These are phyloP conservation scores for Miscanthus sacchariflorus DNA, from an alignment of 202 grass and related monocot species.

Conservation along the genomic window DNA sequence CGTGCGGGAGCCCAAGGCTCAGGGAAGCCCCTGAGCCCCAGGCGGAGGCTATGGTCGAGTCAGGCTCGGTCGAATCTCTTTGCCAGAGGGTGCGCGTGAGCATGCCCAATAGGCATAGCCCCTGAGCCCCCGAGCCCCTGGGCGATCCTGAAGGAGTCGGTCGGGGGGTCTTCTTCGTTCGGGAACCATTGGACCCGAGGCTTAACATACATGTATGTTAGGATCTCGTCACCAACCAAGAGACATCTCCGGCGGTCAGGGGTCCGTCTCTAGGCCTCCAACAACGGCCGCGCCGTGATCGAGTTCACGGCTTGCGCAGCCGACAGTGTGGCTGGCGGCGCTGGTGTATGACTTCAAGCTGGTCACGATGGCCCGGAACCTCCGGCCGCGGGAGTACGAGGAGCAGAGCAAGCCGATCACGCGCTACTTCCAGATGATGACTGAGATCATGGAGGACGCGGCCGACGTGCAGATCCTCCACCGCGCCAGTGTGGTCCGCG, in stretches of 20 bases:
- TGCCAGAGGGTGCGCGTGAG: too few species aligned
- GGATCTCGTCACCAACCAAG: too few species aligned
- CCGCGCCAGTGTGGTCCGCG: slow-evolving; percentile 37
- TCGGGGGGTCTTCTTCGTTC: too few species aligned
- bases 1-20: too few species aligned
- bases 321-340: slow-evolving; percentile 38
- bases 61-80: too few species aligned
- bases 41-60: too few species aligned
- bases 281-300: slow-evolving; percentile 1
- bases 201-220: too few species aligned
- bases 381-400: slow-evolving; percentile 50
- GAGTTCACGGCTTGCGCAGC: neutral
- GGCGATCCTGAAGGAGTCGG: too few species aligned
- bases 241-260: slow-evolving; percentile 43
- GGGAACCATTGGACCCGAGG: too few species aligned
- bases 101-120: too few species aligned
- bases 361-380: slow-evolving; percentile 59
- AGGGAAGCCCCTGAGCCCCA: too few species aligned
- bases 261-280: slow-evolving; percentile 13
- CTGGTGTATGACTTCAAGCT: slow-evolving; percentile 67
- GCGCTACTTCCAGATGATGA: slow-evolving; percentile 65
- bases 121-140: too few species aligned
- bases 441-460: slow-evolving; percentile 43
- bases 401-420: slow-evolving; percentile 50
- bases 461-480: slow-evolving; percentile 42